Percentiles rank a stretch among this genome's conserved stretches.
These are phyloP conservation scores for Coffea eugenioides DNA, from an alignment of 257 asterid species.

Conservation along the genomic window DNA sequence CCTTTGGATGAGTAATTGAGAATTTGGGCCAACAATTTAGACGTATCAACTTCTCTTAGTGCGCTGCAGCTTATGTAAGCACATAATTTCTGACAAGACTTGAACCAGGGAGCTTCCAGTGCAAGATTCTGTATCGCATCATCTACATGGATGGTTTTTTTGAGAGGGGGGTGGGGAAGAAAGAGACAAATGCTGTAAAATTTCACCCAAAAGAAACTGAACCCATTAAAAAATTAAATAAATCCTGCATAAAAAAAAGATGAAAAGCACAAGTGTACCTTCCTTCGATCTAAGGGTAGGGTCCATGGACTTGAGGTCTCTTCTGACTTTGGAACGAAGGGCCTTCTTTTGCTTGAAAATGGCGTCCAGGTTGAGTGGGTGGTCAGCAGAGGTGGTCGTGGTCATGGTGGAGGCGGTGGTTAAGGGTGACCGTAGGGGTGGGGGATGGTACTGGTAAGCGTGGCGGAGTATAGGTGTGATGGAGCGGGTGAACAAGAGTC, in stretches of 20 bases:
- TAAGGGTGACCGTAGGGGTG: slow-evolving; percentile 21
- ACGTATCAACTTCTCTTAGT: slow-evolving; percentile 89
- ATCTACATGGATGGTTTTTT: slow-evolving; percentile 31
- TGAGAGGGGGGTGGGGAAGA: not conserved
- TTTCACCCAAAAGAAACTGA: not conserved
- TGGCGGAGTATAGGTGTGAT: not conserved
- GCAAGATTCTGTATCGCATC: slow-evolving; percentile 70
- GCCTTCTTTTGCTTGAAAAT: slow-evolving; percentile 68
- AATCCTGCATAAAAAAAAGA: not conserved
- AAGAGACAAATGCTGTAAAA: not conserved
- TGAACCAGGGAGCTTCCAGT: slow-evolving; percentile 93
- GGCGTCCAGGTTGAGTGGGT: slow-evolving; percentile 39
- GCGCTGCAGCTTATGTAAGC: slow-evolving; percentile 88
- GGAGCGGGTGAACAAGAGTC: slow-evolving; percentile 22
- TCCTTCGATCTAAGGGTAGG: slow-evolving; percentile 65
- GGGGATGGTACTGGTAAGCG: slow-evolving; percentile 6
- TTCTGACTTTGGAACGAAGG: slow-evolving; percentile 62
- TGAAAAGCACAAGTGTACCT: slow-evolving; percentile 33
- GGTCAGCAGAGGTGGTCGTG: slow-evolving; percentile 33
- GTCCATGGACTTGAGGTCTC: slow-evolving; percentile 83
- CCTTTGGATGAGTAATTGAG: slow-evolving; percentile 48
- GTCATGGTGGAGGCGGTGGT: slow-evolving; percentile 31
- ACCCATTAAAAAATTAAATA: not conserved
- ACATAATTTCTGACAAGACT: slow-evolving; percentile 69
- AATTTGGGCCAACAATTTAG: slow-evolving; percentile 52